These are phyloP conservation scores for Spinellus fusiger DNA, from an alignment of 192 early-diverging fungal species.

Conservation along the genomic window DNA sequence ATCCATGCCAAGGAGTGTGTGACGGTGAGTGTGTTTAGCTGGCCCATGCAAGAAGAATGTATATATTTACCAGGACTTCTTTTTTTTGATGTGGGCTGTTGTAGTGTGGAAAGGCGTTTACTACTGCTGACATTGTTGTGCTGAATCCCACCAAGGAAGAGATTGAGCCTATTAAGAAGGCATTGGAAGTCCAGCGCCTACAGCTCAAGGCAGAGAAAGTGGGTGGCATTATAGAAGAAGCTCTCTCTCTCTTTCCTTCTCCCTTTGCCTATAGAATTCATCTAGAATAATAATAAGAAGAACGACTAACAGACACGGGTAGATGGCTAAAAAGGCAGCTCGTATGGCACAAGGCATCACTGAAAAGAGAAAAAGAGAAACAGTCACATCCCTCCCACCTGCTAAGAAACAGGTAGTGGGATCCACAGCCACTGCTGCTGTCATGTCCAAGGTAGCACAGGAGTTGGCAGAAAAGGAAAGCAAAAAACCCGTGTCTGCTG, in stretches of 20 bases:
- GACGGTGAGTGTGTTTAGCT: slow-evolving; percentile 30
- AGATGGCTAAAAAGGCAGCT: slow-evolving; percentile 35
- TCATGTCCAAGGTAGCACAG: slow-evolving; percentile 38
- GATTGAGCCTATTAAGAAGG: slow-evolving; percentile 46
- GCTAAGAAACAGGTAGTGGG: slow-evolving; percentile 21
- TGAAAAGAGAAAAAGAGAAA: slow-evolving; percentile 29
- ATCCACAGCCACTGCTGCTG: slow-evolving; percentile 34
- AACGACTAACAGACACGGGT: slow-evolving; percentile 19
- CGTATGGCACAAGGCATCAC: slow-evolving; percentile 24
- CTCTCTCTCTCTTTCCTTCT: too few species aligned
- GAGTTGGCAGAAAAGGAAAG: slow-evolving; percentile 34
- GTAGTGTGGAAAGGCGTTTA: slow-evolving; percentile 60
- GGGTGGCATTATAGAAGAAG: background rate
- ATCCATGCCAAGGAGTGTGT: slow-evolving; percentile 59
- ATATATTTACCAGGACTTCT: background rate
- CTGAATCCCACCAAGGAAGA: slow-evolving; percentile 68
- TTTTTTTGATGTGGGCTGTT: background rate
- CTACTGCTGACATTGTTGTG: slow-evolving; percentile 50
- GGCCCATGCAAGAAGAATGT: background rate
- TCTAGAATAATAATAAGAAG: too few species aligned
- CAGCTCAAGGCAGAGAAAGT: slow-evolving; percentile 41
- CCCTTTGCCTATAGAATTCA: too few species aligned
- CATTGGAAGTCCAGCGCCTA: slow-evolving; percentile 49
- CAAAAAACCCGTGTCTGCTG: slow-evolving; percentile 23
- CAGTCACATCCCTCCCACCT: background rate